Base-by-base conservation (phyloP, 2,329 filamentous ascomycete species). In the Mariannaea elegans region DNA sequence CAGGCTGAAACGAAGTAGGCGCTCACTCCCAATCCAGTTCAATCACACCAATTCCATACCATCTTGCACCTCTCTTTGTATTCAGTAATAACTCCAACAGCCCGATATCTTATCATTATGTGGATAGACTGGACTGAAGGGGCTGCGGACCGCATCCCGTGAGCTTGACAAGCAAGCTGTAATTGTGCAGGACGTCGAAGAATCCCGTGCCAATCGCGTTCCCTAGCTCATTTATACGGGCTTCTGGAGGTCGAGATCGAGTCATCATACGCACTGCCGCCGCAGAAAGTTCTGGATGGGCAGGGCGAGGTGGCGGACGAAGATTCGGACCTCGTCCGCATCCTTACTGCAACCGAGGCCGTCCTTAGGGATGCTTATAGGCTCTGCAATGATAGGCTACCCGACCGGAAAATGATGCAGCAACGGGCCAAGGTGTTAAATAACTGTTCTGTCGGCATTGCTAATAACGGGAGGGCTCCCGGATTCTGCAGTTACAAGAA, bases 401-500 rank as follows among this genome's bases (percentile, higher is more conserved):
- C 3, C 2, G 3, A 31, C 32, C 10, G 32, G n/a, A 32, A 19
- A 44, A n/a, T 41, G 42, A 41, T 41, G 31, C 19, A 41, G 16
- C 7, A 24, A 19, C 21, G 32, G 8, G 48, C 10, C 13, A 31
- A 24, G 24, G 18, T 7, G 24, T 19, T 47, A 32, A 19, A 8
- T 47, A 47, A 31, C 10, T 32, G 6, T 32, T 9, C 24, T 23
- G 27, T 19, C 29, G 41, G 12, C 41, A 41, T 6, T 39, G 41
- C n/a, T 51, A 41, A 41, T 10, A 19, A 7, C 3, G 41, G 14
- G 10, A 31, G 14, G 19, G 6, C 13, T 16, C n/a, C 24, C 29
- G n/a, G 42, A 12, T 51, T 51, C 21, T 51, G 42, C 21, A 42
- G 23, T 23, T 52, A 42, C 32, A 52, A 42, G 4, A 52, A 52